Evolutionary conservation across 129 eudicot genomes (phyloP), one percentile per base, ranked within the genome.

Genomic region (Artemisia tridentata): DNA sequence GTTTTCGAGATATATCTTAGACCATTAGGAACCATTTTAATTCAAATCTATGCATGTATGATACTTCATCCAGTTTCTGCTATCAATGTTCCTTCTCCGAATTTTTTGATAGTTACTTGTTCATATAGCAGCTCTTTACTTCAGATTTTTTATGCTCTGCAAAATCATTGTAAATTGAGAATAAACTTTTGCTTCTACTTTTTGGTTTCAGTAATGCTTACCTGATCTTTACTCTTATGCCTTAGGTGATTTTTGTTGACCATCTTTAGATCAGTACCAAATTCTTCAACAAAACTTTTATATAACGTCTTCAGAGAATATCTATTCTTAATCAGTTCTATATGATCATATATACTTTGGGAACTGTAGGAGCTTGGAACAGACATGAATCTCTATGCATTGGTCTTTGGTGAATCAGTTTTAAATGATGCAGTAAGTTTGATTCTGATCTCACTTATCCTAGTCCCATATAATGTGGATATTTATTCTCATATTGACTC

Each of bases 391-490:
- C 95, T 95, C 63, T 95, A 95, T 77, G 99, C 97, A 52, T 79
- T 95, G 87, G 99, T 95, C 66, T 95, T 95, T 81, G 99, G 99
- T 31, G 99, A 95, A 80, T 95, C 99, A 11, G 99, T 95, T 84
- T 80, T 95, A 67, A 95, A 95, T 78, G 99, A 95, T 83, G 97
- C 99, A 47, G 99, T 95, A 86, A 95, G 97, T 85, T 60, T 20
- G 15, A 60, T 18, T 41, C 20, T 50, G 25, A 45, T 69, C 51
- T 63, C 23, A 77, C 20, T 72, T 67, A 11, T 72, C 59, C 11
- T 48, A 52, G 41, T 63, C 59, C 59, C n/a, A 16, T 65, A 47
- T 74, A 58, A 72, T 66, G 67, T 31, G 59, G 65, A 48, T 46
- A 12, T 29, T 11, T 25, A 16, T 58, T n/a, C 31, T 13, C 23